Base-by-base conservation (phyloP, 345 rosid species). In the Gossypium raimondii region DNA sequence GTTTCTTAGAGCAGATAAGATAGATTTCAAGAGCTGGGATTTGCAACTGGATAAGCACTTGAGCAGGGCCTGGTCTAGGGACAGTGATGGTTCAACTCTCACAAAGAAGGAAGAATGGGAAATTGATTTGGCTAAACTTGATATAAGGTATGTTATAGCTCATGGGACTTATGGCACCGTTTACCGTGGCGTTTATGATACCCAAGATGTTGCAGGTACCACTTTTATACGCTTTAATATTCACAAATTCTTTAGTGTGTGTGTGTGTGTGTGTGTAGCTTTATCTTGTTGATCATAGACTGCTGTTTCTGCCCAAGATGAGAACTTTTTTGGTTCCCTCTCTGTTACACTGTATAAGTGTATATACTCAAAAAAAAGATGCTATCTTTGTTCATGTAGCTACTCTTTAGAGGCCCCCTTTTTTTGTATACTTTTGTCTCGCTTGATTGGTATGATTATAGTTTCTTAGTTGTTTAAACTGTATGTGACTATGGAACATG, bases 11-110 rank as follows among this genome's bases (percentile, higher is more conserved):
- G 99, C 97, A 0, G 97, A 93, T 78, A 87, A 78, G 78, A 81
- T 93, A 14, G 99, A 95, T 78, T 84, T 93, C 75, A 95, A 86
- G 82, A 91, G 83, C 81, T 87, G 92, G 86, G 99, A 93, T 82
- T 72, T 86, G 73, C 94, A 93, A 76, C 87, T 90, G 57, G 98
- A 90, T 85, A 93, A 90, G 86, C 89, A 78, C 83, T 80, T 86
- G 75, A 85, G 89, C 82, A 80, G 77, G 83, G 92, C 84, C 78
- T 90, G 91, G 88, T 87, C 96, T 9, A 82, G 77, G 62, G 87
- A 81, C 14, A 67, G 61, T 7, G 86, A 80, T 43, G 55, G 34
- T 44, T 78, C 77, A 52, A 41, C 79, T 10, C 14, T 18, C 11
- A 77, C 76, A 69, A 82, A 87, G 62, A 86, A 75, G 71, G 97